Base-by-base conservation (phyloP, 2,329 filamentous ascomycete genomes). In the Ceratocystis albifundus region DNA sequence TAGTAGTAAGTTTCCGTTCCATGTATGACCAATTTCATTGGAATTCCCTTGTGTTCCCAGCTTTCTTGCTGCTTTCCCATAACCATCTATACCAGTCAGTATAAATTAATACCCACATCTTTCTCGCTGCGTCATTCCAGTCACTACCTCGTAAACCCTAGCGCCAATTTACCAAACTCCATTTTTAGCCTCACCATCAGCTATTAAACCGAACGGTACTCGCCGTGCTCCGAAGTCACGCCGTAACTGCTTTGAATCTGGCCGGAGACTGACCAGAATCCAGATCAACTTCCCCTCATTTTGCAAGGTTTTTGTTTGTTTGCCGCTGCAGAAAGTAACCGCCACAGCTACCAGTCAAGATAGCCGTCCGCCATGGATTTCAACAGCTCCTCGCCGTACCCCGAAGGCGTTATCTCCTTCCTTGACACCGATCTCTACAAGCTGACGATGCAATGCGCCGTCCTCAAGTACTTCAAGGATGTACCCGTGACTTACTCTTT, bases 361-460 rank as follows among this genome's bases (percentile, higher is more conserved):
- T 10, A 48, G n/a, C 46, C 15, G 10, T 20, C 48, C 48, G 10
- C 45, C 69, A 87, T 87, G 84, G 83, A 84, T 70, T 87, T 87
- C 76, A 85, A 86, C 74, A 84, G 81, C 77, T 82, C 83, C 41
- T 84, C 83, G 66, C 82, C 83, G 67, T 86, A 82, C 69, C 86
- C 88, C 3, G 88, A 89, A 77, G 89, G 89, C 64, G 84, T 93
- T 73, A 88, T 86, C 72, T 93, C 89, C 73, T 88, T 94, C 73
- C 80, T 94, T 65, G 89, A 94, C 73, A 93, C 88, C 17, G 84
- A 87, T 71, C 74, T 99, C 69, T 99, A 96, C 83, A 99, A 99
- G 77, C 78, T 99, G 76, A 99, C 94, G 22, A 99, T 99, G 94
- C 94, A 99, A 87, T 96, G 89, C 74, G 91, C 91, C 69, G 88